A percentile compares a stretch with the other conserved stretches of the same genome.
Evolutionary conservation across 2,329 filamentous ascomycete species (phyloP).

Genomic region (Fusarium palustre): DNA sequence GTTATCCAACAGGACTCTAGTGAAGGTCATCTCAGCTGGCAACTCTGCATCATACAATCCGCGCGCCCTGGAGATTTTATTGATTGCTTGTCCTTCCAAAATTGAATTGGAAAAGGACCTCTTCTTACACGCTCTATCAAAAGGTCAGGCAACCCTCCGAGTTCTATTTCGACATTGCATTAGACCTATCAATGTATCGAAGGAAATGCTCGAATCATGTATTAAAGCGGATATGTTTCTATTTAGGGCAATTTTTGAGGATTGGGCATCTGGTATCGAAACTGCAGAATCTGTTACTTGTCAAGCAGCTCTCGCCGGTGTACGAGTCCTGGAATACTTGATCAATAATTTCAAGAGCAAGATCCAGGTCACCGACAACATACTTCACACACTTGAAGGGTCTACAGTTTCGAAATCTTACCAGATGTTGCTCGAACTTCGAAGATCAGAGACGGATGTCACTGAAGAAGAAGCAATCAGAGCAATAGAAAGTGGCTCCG

Average conservation of each 20-base stretch:
- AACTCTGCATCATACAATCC: too few relatives aligned
- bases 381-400: not conserved
- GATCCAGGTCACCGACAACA: not conserved
- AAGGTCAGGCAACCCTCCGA: not conserved
- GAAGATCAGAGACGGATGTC: not conserved
- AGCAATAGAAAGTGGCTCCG: not conserved
- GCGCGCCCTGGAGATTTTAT: not conserved
- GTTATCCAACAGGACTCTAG: too few relatives aligned
- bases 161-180: not conserved
- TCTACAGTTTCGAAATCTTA: not conserved
- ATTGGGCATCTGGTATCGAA: not conserved
- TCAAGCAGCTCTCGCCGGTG: not conserved
- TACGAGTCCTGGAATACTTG: not conserved
- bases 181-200: not conserved
- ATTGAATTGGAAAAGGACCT: not conserved
- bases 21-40: too few relatives aligned
- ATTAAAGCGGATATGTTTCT: accelerated
- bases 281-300: not conserved
- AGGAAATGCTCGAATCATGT: accelerated
- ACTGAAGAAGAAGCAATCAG: not conserved
- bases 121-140: not conserved
- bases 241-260: not conserved
- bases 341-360: not conserved
- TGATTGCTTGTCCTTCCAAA: not conserved
- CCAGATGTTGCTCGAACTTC: not conserved